Percentiles rank a stretch among this genome's conserved stretches.
These are phyloP conservation scores for Solanum peruvianum DNA, from an alignment of 257 asterid species.

Conservation along the genomic window DNA sequence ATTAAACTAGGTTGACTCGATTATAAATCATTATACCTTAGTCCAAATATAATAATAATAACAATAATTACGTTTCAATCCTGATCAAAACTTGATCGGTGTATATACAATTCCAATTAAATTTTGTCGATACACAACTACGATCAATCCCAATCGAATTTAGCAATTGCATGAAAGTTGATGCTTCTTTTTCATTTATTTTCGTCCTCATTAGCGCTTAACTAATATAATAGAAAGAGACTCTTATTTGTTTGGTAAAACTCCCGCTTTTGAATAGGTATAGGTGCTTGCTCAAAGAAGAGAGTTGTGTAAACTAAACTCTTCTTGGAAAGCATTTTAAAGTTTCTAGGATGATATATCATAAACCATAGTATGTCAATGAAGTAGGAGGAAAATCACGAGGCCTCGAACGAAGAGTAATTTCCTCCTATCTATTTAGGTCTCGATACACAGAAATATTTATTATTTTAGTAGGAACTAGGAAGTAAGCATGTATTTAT, in stretches of 20 bases:
- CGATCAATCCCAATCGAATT: neutral
- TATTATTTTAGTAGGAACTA: neutral
- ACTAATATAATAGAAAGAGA: neutral
- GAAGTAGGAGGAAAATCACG: neutral
- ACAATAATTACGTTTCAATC: neutral
- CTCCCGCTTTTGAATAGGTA: neutral
- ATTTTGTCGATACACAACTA: too few relatives aligned
- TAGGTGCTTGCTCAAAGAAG: neutral
- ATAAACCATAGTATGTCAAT: neutral
- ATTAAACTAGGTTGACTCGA: too few relatives aligned
- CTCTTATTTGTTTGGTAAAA: neutral
- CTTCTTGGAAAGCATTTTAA: neutral
- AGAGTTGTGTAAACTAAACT: neutral
- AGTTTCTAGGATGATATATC: neutral
- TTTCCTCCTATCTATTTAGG: neutral
- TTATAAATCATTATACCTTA: too few relatives aligned
- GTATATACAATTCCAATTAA: too few relatives aligned
- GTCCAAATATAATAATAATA: too few relatives aligned
- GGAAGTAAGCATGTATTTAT: neutral
- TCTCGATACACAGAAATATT: neutral
- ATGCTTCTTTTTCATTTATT: neutral
- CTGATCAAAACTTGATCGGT: too few relatives aligned
- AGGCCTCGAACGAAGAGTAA: neutral
- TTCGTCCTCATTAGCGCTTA: neutral
- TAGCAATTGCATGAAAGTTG: neutral